phyloP scores from a whole-genome alignment of 139 green algal genomes.

The Microglena sp. region DNA sequence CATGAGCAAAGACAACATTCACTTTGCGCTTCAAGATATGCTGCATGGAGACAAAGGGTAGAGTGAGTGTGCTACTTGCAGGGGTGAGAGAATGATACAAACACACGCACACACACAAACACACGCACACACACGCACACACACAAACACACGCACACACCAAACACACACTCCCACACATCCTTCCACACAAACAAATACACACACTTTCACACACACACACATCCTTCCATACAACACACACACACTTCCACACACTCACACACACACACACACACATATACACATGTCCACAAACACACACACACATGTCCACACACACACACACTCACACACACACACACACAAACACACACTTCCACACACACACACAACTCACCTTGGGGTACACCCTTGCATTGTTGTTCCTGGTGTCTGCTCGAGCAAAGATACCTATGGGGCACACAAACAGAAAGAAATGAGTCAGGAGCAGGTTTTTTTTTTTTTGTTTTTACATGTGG shows the following conservation, averaged over 20 bases:
- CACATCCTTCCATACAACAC: background rate
- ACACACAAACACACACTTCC: background rate
- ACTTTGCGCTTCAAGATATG: background rate
- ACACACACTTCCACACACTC: background rate
- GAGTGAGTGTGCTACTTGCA: too few relatives aligned
- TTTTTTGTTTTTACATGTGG: background rate
- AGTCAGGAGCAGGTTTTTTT: background rate
- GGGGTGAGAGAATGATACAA: too few relatives aligned
- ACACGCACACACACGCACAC: too few relatives aligned
- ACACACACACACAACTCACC: slow-evolving; percentile 14
- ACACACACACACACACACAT: background rate
- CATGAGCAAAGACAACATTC: background rate
- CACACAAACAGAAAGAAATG: too few relatives aligned
- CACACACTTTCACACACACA: background rate
- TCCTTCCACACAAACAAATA: background rate
- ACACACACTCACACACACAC: background rate
- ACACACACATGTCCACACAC: too few relatives aligned
- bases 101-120: too few relatives aligned
- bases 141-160: too few relatives aligned
- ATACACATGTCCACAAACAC: background rate
- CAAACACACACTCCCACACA: background rate
- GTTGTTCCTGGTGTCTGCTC: slow-evolving; percentile 45
- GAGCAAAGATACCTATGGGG: slow-evolving; percentile 47
- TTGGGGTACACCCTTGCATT: slow-evolving; percentile 63
- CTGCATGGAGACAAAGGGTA: too few relatives aligned